Base-by-base conservation (phyloP, 257 asterid genomes). In the Oldenlandia corymbosa region DNA sequence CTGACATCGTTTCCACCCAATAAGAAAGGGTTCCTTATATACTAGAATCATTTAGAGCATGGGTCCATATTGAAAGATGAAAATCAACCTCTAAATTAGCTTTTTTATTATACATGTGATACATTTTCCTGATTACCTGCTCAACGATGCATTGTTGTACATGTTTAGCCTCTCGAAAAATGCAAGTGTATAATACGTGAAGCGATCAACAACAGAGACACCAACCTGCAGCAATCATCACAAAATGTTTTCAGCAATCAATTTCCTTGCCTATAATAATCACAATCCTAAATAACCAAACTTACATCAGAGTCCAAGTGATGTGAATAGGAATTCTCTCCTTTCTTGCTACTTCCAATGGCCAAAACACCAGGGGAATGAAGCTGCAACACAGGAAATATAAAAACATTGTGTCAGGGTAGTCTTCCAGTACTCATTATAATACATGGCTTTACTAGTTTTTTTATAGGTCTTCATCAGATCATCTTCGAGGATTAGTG, bases 301-400 rank as follows among this genome's bases (percentile, higher is more conserved):
- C 96, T 84, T 81, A 93, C 99, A 79, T 90, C 94, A 64, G 94
- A 78, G 75, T 90, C 97, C 78, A 90, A 71, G 85, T 90, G 96
- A 73, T 93, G 97, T 2, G 95, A 93, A 73, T 93, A 93, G 16
- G 99, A 93, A 75, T 93, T 93, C 77, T 93, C 97, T 69, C 95
- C 96, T 79, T 93, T 93, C 83, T 70, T 84, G 87, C 97, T 90
- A 80, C 99, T 93, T 77, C 99, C 99, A 78, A 90, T 80, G 34
- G 99, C 85, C 90, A 93, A 76, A 74, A 93, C 95, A 71, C 96
- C 97, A 58, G 97, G 95, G 31, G 99, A 93, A 73, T 83, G 91
- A 75, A 93, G 99, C 99, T 93, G 83, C 69, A 69, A 62, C n/a
- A 71, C 28, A 73, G 65, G 50, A 64, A 76, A 62, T 18, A 64